Conservation (phyloP, 2,329 filamentous ascomycete genomes). For the Sporothrix globosa region DNA sequence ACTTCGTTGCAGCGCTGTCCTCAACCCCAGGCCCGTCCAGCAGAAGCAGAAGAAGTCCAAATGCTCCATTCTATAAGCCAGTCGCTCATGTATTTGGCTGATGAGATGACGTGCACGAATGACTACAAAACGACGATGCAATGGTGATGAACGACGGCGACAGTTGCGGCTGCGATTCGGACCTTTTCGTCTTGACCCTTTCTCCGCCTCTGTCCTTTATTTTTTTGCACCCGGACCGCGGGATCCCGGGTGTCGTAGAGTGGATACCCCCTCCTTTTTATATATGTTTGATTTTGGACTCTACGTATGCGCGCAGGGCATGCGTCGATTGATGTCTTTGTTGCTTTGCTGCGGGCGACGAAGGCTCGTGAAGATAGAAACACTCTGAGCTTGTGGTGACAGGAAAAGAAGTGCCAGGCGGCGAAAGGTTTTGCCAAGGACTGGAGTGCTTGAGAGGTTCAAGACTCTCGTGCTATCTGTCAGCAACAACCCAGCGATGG, state of each 20-base stretch:
- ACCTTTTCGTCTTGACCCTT: not conserved
- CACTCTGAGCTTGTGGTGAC: constrained; percentile 1
- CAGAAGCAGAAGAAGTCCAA: constrained; percentile 66
- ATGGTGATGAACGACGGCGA: constrained; percentile 12
- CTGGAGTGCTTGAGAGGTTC: not conserved
- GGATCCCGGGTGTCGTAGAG: constrained; percentile 33
- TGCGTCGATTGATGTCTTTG: constrained; percentile 28
- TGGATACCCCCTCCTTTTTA: constrained; percentile 37
- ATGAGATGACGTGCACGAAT: constrained; percentile 24
- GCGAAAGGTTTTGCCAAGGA: not conserved
- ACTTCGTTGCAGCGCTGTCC: constrained; percentile 61
- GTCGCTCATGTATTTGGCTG: not conserved
- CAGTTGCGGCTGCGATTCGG: constrained; percentile 18
- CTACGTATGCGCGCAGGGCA: constrained; percentile 24
- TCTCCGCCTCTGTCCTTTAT: not conserved
- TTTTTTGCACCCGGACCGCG: constrained; percentile 5
- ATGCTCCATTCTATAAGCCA: constrained; percentile 68
- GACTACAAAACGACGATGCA: constrained; percentile 17
- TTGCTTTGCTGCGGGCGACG: not conserved
- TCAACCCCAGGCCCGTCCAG: constrained; percentile 66
- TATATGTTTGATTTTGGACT: constrained; percentile 29
- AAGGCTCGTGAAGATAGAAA: constrained; percentile 24
- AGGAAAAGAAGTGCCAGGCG: too few species aligned
- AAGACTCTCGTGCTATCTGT: not conserved
- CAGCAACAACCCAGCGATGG: not conserved